These are phyloP conservation scores for Terfezia boudieri DNA, from an alignment of 495 filamentous ascomycete species.

Conservation along the genomic window DNA sequence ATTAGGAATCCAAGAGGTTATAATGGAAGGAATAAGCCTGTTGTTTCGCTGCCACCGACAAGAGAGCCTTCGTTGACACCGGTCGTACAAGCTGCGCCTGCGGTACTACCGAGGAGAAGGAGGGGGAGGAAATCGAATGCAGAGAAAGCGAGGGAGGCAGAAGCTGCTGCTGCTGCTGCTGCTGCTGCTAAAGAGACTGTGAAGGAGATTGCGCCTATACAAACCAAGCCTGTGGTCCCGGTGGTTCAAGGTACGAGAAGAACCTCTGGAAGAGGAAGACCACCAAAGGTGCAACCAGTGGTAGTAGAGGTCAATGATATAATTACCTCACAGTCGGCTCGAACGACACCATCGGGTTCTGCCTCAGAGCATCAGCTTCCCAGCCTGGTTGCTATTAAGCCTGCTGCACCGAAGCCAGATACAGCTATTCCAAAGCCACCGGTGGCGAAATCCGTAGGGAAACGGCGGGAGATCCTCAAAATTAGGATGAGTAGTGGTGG, in stretches of 20 bases:
- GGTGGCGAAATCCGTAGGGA: no score
- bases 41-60: background rate
- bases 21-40: background rate
- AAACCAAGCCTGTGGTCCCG: background rate
- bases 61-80: background rate
- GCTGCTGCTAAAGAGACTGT: background rate
- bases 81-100: background rate
- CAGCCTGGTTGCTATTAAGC: no score
- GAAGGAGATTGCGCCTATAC: background rate
- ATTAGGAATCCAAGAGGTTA: background rate
- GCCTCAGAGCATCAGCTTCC: no score
- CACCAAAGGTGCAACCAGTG: background rate
- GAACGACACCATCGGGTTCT: no score
- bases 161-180: background rate
- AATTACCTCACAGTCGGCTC: no score
- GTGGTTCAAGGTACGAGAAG: background rate
- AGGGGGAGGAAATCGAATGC: background rate
- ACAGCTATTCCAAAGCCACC: no score
- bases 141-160: background rate
- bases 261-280: background rate
- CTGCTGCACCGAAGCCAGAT: no score
- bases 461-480: background rate
- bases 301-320: no score
- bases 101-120: background rate
- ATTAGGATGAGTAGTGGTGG: background rate